phyloP scores from a whole-genome alignment of 2,329 filamentous ascomycete genomes.

The Dactylella cylindrospora region DNA sequence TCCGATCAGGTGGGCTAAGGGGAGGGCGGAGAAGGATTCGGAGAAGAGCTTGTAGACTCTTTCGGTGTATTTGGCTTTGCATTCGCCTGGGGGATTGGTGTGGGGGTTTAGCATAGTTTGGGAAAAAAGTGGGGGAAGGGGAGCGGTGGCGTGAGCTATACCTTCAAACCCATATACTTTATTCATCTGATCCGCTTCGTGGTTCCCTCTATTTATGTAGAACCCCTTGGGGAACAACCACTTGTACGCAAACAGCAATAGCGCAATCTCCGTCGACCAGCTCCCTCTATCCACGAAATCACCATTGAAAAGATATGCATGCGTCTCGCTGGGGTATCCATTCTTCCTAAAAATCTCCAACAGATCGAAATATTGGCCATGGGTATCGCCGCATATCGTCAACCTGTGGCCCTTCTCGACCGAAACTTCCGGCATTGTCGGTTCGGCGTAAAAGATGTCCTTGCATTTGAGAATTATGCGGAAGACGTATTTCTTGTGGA shows the following conservation, averaged over 20 bases:
- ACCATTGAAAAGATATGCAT: conserved; percentile 96
- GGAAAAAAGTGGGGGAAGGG: background rate
- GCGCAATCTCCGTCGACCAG: conserved; percentile 95
- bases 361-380: conserved; percentile 96
- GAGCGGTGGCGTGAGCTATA: background rate
- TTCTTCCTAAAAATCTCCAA: conserved; percentile 94
- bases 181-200: conserved; percentile 99
- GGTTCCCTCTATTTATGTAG: conserved; percentile 96
- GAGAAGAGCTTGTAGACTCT: conserved; percentile 96
- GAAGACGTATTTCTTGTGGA: conserved; percentile 95
- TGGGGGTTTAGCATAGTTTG: background rate
- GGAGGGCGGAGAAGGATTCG: conserved; percentile 92
- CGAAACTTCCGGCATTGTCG: conserved; percentile 94
- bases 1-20: conserved; percentile 87
- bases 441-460: conserved; percentile 85
- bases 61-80: conserved; percentile 97
- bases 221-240: conserved; percentile 84
- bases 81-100: conserved; percentile 65
- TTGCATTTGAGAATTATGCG: conserved; percentile 90
- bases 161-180: conserved; percentile 90
- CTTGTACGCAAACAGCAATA: conserved; percentile 94
- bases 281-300: conserved; percentile 97
- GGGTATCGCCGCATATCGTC: conserved; percentile 96
- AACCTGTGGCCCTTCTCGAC: conserved; percentile 75
- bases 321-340: conserved; percentile 77